Percentiles rank a stretch among this genome's conserved stretches.
phyloP scores from a whole-genome alignment of 768 basidiomycete species.

The Epithele typhae region DNA sequence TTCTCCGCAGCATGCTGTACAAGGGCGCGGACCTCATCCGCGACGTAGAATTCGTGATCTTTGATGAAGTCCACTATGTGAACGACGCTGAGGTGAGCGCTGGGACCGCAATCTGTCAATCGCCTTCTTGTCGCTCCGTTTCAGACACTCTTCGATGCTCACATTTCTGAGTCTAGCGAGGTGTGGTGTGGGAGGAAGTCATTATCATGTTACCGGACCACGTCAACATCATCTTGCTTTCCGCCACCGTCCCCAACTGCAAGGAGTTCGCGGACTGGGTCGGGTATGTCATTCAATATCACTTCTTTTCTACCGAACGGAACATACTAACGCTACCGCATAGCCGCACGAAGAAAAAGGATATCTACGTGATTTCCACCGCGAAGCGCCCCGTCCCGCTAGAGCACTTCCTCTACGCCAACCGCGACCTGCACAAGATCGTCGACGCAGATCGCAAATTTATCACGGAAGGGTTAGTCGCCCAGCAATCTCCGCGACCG shows the following conservation, averaged over 20 bases:
- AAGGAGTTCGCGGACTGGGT: conserved; percentile 99
- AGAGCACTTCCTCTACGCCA: conserved; percentile 95
- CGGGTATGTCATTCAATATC: conserved; percentile 56
- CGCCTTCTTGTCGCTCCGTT: not conserved
- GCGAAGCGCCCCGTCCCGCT: conserved; percentile 94
- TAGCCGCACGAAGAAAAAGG: conserved; percentile 98
- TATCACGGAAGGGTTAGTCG: conserved; percentile 57
- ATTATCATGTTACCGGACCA: conserved; percentile 99
- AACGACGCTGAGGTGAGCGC: conserved; percentile 89
- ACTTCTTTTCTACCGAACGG: not conserved
- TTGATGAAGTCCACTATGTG: conserved; percentile 99
- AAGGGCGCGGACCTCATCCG: conserved; percentile 98
- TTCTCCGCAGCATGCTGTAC: conserved; percentile 96
- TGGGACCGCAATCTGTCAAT: not conserved
- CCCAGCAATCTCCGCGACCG: not conserved
- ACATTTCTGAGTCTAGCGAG: conserved; percentile 64
- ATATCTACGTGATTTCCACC: conserved; percentile 98
- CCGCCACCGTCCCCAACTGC: conserved; percentile 97
- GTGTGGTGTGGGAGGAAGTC: conserved; percentile 99
- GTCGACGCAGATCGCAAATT: conserved; percentile 81
- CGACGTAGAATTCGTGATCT: conserved; percentile 99
- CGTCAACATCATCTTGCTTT: conserved; percentile 94
- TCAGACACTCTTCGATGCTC: not conserved
- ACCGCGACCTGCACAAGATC: conserved; percentile 90
- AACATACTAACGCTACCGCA: not conserved